Evolutionary conservation across 1,284 basidiomycete species (phyloP), one percentile per base, ranked within the genome.

Genomic region (Ustilago nuda): DNA sequence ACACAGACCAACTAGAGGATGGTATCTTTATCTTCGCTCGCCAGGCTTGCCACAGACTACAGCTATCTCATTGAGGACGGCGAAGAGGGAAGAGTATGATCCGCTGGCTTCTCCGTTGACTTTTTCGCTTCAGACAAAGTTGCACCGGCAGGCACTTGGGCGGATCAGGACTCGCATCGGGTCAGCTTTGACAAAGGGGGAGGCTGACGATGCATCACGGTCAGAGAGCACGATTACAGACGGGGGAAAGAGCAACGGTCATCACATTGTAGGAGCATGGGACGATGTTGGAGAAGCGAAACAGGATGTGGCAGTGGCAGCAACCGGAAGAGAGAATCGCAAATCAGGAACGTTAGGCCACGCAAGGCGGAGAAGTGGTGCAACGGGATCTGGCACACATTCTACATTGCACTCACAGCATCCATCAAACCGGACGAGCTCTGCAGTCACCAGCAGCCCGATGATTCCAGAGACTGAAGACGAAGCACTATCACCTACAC

Each of bases 11-110:
- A 72, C 65, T n/a, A 58, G 80, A 52, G 81, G 81, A 4, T 81
- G 79, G 80, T 83, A 83, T 46, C 64, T 80, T 5, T 70, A 82
- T 52, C 68, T 83, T 2, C 61, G 76, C 9, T 80, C 78, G 27
- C 81, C 80, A 3, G 64, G 58, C 1, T 35, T 83, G n/a, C 81
- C 80, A 3, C 54, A 52, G 4, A 68, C 66, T 2, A 64, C 75
- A 2, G 76, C 78, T 5, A 75, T 83, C 23, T 65, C 81, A 11
- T 51, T 83, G 11, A 72, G 76, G 7, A 35, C 76, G 8, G 63
- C 62, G 4, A 41, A 56, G 8, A 35, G 30, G 15, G 53, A 52
- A 12, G 58, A 75, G 11, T 12, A 59, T 15, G 71, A 79, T 23
- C 62, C 67, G 4, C 48, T 69, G 2, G 62, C 61, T 9, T 68